A percentile compares a stretch with the other conserved stretches of the same genome.
Evolutionary conservation across 257 asterid genomes (phyloP).

Genomic region (Salvia miltiorrhiza): DNA sequence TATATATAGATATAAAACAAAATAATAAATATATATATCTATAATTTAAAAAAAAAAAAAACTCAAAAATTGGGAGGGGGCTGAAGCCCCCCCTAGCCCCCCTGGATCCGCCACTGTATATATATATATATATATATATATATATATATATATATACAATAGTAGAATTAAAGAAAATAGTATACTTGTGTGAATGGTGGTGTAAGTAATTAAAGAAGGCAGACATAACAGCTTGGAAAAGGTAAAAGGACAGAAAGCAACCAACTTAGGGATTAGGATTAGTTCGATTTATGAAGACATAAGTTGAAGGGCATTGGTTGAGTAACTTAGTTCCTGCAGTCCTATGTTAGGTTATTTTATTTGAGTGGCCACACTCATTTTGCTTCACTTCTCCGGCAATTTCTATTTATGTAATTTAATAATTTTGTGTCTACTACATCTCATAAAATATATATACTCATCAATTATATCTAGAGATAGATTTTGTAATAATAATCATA

Average conservation of each 20-base stretch:
- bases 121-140: too few species aligned
- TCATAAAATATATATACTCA: too few species aligned
- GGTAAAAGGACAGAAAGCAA: not conserved
- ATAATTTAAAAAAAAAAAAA: too few species aligned
- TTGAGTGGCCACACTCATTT: not conserved
- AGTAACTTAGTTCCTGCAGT: slow-evolving; percentile 19
- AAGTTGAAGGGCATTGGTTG: slow-evolving; percentile 3
- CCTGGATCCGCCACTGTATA: too few species aligned
- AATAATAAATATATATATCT: too few species aligned
- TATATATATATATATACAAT: too few species aligned
- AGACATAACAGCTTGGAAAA: slow-evolving; percentile 5
- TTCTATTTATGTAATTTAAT: not conserved
- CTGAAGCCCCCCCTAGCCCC: too few species aligned
- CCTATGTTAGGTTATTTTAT: not conserved
- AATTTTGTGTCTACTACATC: not conserved
- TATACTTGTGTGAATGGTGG: not conserved
- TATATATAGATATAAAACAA: too few species aligned
- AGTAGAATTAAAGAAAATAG: not conserved
- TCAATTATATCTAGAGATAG: too few species aligned
- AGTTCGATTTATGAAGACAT: slow-evolving; percentile 12
- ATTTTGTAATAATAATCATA: too few species aligned
- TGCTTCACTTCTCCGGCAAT: not conserved
- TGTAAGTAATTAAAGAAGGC: not conserved
- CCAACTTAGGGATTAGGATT: slow-evolving; percentile 25
- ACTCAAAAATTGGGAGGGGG: too few species aligned